Conservation (phyloP, 2,329 filamentous ascomycete species). For the Claviceps arundinis region DNA sequence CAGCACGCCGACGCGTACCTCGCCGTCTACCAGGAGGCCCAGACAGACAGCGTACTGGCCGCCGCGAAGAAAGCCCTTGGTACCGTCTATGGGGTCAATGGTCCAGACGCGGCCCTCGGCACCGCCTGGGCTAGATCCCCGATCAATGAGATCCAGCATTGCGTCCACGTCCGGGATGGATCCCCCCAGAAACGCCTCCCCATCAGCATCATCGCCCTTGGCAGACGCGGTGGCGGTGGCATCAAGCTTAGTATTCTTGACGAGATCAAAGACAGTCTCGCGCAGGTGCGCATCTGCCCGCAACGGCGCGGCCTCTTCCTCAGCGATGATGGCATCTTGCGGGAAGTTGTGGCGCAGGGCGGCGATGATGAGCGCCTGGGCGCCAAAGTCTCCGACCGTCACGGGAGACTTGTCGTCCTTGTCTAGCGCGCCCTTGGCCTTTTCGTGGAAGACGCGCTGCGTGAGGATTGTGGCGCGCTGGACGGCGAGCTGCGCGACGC, state of each 20-base stretch:
- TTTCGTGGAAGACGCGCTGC: slow-evolving; percentile 52
- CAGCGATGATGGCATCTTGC: slow-evolving; percentile 78
- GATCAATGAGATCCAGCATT: slow-evolving; percentile 55
- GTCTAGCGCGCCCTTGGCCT: slow-evolving; percentile 77
- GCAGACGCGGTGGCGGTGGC: no score
- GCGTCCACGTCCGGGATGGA: slow-evolving; percentile 51
- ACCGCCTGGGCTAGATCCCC: slow-evolving; percentile 58
- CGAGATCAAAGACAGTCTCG: slow-evolving; percentile 65
- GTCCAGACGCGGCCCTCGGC: slow-evolving; percentile 77
- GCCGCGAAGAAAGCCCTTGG: slow-evolving; percentile 89
- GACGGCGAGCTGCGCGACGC: slow-evolving; percentile 76
- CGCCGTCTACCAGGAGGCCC: slow-evolving; percentile 79
- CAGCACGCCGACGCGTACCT: slow-evolving; percentile 87
- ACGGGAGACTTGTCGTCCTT: slow-evolving; percentile 96
- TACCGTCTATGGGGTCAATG: slow-evolving; percentile 94
- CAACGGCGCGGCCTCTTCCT: slow-evolving; percentile 80
- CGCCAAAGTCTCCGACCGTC: slow-evolving; percentile 95
- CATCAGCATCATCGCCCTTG: slow-evolving; percentile 28
- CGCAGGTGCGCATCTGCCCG: slow-evolving; percentile 56
- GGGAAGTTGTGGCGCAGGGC: slow-evolving; percentile 87
- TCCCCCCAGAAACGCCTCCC: slow-evolving; percentile 54
- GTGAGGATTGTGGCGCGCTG: slow-evolving; percentile 55
- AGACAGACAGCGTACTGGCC: slow-evolving; percentile 96
- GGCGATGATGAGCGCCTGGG: slow-evolving; percentile 88
- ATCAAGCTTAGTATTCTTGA: slow-evolving; percentile 54